A percentile compares a stretch with the other conserved stretches of the same genome.
Conservation (phyloP, 805 yeast genomes). For the Yarrowia sp. region DNA sequence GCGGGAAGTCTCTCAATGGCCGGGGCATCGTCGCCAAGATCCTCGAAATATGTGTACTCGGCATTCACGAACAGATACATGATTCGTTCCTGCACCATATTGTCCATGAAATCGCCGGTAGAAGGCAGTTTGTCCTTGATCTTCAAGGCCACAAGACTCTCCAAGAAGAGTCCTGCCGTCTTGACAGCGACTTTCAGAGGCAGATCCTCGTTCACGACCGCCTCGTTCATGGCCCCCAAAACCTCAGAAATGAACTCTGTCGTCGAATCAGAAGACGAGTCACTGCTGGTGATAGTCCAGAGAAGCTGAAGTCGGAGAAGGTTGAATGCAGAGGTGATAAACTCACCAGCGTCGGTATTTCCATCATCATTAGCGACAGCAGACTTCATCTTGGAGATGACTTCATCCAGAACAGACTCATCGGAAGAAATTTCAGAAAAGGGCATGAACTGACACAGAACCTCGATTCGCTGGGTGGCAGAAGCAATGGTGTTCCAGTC, state of each 20-base stretch:
- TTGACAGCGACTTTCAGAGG: background rate
- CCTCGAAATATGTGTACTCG: conserved; percentile 12
- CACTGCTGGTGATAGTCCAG: background rate
- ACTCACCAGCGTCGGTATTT: background rate
- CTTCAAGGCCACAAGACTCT: conserved; percentile 4
- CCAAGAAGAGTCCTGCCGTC: conserved; percentile 5
- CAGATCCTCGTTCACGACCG: background rate
- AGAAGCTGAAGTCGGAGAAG: conserved; percentile 14
- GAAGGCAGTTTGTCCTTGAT: background rate
- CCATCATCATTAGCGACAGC: background rate
- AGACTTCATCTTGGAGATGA: background rate
- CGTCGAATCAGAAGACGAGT: background rate
- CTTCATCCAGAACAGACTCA: background rate
- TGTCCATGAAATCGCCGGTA: background rate
- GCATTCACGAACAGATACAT: conserved; percentile 15
- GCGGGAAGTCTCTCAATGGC: conserved; percentile 5
- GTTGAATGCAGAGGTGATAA: conserved; percentile 6
- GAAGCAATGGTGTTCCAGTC: background rate
- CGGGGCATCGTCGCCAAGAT: background rate
- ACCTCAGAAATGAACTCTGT: background rate
- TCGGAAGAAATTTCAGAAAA: background rate
- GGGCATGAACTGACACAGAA: conserved; percentile 9
- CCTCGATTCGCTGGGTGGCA: conserved; percentile 10
- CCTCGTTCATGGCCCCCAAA: background rate
- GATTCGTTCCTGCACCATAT: background rate